A percentile compares a stretch with the other conserved stretches of the same genome.
phyloP scores from a whole-genome alignment of 345 rosid species.

The Sapria himalayana region DNA sequence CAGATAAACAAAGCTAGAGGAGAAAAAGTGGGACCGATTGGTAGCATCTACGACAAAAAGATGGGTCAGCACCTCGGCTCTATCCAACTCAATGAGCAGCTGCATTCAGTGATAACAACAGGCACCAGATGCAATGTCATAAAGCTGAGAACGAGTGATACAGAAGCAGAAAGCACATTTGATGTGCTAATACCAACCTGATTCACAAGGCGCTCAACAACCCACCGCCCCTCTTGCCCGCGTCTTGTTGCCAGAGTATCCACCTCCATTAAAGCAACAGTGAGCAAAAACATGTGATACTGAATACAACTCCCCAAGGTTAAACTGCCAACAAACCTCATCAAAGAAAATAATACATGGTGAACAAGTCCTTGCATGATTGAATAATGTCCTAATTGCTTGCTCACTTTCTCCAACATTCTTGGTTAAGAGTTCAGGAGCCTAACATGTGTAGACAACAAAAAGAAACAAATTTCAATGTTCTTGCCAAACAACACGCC shows the following conservation, averaged over 20 bases:
- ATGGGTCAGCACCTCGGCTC: no score
- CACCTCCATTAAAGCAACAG: no score
- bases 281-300: no score
- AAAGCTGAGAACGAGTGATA: no score
- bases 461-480: no score
- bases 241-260: constrained; percentile 87
- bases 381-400: constrained; percentile 63
- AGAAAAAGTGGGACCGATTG: no score
- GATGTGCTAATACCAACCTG: no score
- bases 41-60: no score
- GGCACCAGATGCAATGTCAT: no score
- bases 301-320: constrained; percentile 2
- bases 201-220: constrained; percentile 51
- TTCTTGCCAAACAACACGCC: background rate
- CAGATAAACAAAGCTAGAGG: no score
- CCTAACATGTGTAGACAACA: constrained; percentile 19
- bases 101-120: no score
- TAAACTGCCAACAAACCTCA: constrained; percentile 35
- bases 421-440: constrained; percentile 76
- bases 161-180: no score
- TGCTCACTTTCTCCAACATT: constrained; percentile 95
- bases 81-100: constrained; percentile 4
- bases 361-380: constrained; percentile 65
- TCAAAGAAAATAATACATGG: constrained; percentile 91
- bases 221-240: constrained; percentile 86